These are phyloP conservation scores for Mycena albidolilacea DNA, from an alignment of 768 basidiomycete species.

Conservation along the genomic window DNA sequence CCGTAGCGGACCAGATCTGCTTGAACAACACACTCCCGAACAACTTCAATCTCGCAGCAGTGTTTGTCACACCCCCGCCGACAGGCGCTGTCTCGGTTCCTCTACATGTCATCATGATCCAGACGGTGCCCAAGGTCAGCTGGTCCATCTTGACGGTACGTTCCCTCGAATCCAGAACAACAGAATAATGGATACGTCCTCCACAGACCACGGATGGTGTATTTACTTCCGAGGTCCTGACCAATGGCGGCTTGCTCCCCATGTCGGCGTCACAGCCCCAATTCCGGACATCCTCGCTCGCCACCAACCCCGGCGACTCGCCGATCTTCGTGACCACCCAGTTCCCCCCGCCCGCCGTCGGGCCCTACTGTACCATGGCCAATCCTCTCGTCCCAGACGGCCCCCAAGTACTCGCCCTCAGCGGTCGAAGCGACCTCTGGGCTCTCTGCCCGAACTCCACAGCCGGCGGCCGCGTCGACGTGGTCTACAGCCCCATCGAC, in stretches of 20 bases:
- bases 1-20: conserved; percentile 23
- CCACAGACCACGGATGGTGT: conserved; percentile 20
- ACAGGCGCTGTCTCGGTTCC: conserved; percentile 21
- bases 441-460: conserved; percentile 42
- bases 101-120: conserved; percentile 27
- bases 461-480: conserved; percentile 31
- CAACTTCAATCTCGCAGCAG: conserved; percentile 36
- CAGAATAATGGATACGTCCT: background rate
- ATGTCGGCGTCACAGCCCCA: conserved; percentile 29
- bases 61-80: conserved; percentile 27
- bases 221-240: conserved; percentile 32
- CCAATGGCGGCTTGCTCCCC: conserved; percentile 33
- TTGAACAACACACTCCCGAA: background rate
- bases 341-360: conserved; percentile 31
- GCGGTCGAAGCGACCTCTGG: conserved; percentile 37
- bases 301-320: conserved; percentile 33
- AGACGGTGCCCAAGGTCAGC: conserved; percentile 31
- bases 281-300: conserved; percentile 33
- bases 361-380: conserved; percentile 32
- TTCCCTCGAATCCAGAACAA: background rate
- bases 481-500: background rate
- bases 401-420: conserved; percentile 34
- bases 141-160: conserved; percentile 33
- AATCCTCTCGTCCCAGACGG: conserved; percentile 31
- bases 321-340: conserved; percentile 38